Percentiles rank a stretch among this genome's conserved stretches.
These are phyloP conservation scores for Dendrostoma leiphaemia DNA, from an alignment of 2,329 filamentous ascomycete genomes.

Conservation along the genomic window DNA sequence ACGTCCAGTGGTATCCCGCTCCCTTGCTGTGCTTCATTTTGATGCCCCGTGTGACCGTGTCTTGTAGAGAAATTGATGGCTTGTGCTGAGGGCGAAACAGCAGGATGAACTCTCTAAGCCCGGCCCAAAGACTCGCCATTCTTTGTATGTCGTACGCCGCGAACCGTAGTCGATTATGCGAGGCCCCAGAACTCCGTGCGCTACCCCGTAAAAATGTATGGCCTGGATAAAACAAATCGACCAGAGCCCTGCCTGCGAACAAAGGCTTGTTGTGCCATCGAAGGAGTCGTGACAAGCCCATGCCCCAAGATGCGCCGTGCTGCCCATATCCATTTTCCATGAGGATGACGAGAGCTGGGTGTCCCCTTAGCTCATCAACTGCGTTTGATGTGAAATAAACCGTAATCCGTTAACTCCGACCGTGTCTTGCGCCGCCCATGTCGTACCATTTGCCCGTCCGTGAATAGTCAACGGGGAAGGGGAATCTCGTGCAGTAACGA, in stretches of 20 bases:
- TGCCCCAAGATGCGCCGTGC: constrained; percentile 15
- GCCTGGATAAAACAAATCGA: constrained; percentile 3
- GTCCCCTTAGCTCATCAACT: constrained; percentile 13
- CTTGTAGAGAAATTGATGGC: background rate
- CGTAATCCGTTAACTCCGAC: constrained; percentile 15
- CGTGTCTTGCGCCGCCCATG: too few species aligned
- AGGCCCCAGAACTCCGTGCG: constrained; percentile 16
- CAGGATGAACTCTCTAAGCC: background rate
- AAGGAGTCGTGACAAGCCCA: background rate
- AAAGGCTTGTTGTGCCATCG: background rate
- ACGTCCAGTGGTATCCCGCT: constrained; percentile 6
- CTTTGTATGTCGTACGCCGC: constrained; percentile 6
- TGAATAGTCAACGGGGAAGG: constrained; percentile 7
- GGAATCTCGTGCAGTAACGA: constrained; percentile 12
- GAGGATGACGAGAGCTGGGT: constrained; percentile 5
- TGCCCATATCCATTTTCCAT: constrained; percentile 4
- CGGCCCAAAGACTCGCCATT: background rate
- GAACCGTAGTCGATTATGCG: constrained; percentile 13
- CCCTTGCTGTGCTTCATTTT: constrained; percentile 5
- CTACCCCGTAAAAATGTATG: constrained; percentile 17
- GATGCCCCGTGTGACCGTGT: background rate
- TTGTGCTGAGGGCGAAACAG: background rate
- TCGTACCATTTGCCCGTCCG: too few species aligned
- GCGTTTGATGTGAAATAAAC: constrained; percentile 3
- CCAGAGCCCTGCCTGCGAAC: background rate